Base-by-base conservation (phyloP, 495 filamentous ascomycete genomes). In the Margaritispora aquatica region DNA sequence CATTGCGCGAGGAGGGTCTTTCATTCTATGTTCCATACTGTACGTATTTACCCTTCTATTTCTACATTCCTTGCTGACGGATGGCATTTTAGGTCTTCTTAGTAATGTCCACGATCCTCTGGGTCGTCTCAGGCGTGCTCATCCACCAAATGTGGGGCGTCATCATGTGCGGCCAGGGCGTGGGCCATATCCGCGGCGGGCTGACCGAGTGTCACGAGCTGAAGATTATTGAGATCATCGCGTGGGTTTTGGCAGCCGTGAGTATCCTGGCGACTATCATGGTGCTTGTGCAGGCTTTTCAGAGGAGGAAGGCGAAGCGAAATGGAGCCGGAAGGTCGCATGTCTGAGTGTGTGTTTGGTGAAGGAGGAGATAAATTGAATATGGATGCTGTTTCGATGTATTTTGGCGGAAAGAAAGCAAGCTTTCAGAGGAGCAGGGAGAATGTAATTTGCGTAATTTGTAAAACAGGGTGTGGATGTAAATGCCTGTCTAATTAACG, bases 221-320 rank as follows among this genome's bases (percentile, higher is more conserved):
- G 50, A 60, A 60, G 57, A 60, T 60, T 19, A 60, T 60, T 23
- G 58, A 60, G 51, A 60, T 60, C 23, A 60, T 60, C 54, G 50
- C 58, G 10, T 60, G 58, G 58, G 58, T 60, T 1, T 24, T 60
- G 17, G 58, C 50, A 8, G 58, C 9, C 10, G 26, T 49, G 1
- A 60, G 58, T 49, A 38, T 60, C 15, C 13, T 60, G 13, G 58
- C 58, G 1, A 54, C 58, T 1, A 49, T 60, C 23, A 34, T 51
- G 2, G 58, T 60, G 13, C 29, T 60, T 17, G 46, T 47, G 58
- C 41, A 54, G 23, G 58, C 58, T 9, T 46, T 54, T 3, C 53
- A 60, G 51, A 60, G 26, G 26, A 15, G 49, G 2, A 59, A 51
- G 27, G 26, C 17, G 20, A 46, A 60, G n/a, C 27, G 22, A 21